phyloP scores from a whole-genome alignment of 306 rosid genomes.

The Fagus crenata region DNA sequence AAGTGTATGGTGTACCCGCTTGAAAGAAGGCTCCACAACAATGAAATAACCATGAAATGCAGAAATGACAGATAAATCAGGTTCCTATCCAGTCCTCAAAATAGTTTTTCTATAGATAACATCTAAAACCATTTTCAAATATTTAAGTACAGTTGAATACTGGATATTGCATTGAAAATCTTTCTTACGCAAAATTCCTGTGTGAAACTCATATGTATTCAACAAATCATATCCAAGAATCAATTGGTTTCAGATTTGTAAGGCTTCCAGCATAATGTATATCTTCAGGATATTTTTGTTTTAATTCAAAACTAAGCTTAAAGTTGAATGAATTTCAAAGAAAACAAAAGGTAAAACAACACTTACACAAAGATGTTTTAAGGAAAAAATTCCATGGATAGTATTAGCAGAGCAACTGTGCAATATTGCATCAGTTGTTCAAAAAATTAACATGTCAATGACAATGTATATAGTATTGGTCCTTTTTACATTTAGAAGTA shows the following conservation, averaged over 20 bases:
- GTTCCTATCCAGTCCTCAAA: not conserved
- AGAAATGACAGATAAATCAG: not conserved
- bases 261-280: too few species aligned
- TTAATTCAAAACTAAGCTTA: too few species aligned
- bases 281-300: too few species aligned
- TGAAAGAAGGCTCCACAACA: not conserved
- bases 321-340: too few species aligned
- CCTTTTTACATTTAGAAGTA: too few species aligned
- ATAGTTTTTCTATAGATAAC: not conserved
- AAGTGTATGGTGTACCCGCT: not conserved
- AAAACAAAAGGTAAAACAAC: not conserved
- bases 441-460: not conserved
- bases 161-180: not conserved
- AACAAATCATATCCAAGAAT: constrained; percentile 4
- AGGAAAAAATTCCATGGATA: not conserved
- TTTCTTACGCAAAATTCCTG: not conserved
- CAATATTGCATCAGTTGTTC: not conserved
- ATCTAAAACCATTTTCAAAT: not conserved
- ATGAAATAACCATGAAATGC: not conserved
- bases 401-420: not conserved
- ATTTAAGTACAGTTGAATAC: not conserved
- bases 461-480: too few species aligned
- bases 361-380: not conserved
- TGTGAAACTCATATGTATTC: not conserved
- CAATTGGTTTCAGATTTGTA: not conserved